These are phyloP conservation scores for Przewalskia tangutica DNA, from an alignment of 257 asterid species.

Conservation along the genomic window DNA sequence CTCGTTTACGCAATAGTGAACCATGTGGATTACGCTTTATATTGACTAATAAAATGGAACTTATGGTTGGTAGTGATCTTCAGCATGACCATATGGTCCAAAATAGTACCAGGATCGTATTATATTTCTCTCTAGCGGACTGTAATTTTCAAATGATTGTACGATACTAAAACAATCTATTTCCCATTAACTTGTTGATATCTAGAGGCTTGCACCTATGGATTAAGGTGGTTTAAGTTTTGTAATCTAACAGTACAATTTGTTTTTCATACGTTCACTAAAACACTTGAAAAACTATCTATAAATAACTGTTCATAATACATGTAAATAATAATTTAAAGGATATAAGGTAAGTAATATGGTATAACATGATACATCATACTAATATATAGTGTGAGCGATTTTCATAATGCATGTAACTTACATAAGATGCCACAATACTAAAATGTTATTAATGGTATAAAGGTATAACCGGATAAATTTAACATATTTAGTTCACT, in stretches of 20 bases:
- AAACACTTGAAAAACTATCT: too few relatives aligned
- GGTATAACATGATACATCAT: background rate
- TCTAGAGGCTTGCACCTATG: too few relatives aligned
- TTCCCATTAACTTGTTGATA: too few relatives aligned
- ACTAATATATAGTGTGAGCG: background rate
- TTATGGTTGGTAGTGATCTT: background rate
- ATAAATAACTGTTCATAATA: background rate
- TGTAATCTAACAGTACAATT: too few relatives aligned
- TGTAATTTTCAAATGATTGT: background rate
- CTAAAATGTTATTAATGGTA: background rate
- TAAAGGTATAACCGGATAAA: background rate
- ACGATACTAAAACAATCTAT: background rate
- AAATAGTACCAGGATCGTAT: background rate
- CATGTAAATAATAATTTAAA: too few relatives aligned
- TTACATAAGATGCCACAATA: background rate
- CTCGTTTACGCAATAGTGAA: background rate
- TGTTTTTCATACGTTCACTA: too few relatives aligned
- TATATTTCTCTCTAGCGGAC: background rate
- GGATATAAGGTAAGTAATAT: background rate
- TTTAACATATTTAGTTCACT: too few relatives aligned
- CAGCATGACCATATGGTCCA: background rate
- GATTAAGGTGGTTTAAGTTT: too few relatives aligned
- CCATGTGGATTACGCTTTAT: background rate
- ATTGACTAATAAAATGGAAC: background rate
- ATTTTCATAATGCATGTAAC: background rate